A percentile compares a stretch with the other conserved stretches of the same genome.
phyloP scores from a whole-genome alignment of 306 rosid genomes.

The Ceratonia siliqua region DNA sequence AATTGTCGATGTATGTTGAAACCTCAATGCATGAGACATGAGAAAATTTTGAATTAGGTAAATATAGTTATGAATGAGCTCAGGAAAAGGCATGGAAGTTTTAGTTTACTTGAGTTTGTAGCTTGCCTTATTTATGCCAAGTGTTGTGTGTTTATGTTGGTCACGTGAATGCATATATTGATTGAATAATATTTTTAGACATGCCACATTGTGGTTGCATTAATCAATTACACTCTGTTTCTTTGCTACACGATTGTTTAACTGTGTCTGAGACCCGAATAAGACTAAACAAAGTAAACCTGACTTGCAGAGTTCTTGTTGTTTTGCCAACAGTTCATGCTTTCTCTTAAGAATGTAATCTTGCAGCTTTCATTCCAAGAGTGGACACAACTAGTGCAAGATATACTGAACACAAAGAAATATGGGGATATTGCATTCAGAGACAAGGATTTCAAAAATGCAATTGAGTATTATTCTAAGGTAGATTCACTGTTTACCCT shows the following conservation, averaged over 20 bases:
- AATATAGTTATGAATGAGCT: no score
- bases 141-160: neutral
- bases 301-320: neutral
- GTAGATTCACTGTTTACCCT: constrained; percentile 39
- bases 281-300: neutral
- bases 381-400: constrained; percentile 98
- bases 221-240: neutral
- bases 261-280: neutral
- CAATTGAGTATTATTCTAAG: constrained; percentile 96
- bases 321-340: neutral
- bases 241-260: neutral
- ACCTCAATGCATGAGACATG: neutral
- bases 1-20: neutral
- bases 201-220: neutral
- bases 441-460: constrained; percentile 88
- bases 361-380: constrained; percentile 97
- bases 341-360: neutral
- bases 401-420: constrained; percentile 87
- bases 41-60: neutral
- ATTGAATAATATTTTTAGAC: neutral
- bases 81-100: neutral
- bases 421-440: constrained; percentile 94
- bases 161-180: neutral
- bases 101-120: neutral
- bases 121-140: neutral